Evolutionary conservation across 441 rosid genomes (phyloP), one percentile per base, ranked within the genome.

Genomic region (Gossypium trilobum): DNA sequence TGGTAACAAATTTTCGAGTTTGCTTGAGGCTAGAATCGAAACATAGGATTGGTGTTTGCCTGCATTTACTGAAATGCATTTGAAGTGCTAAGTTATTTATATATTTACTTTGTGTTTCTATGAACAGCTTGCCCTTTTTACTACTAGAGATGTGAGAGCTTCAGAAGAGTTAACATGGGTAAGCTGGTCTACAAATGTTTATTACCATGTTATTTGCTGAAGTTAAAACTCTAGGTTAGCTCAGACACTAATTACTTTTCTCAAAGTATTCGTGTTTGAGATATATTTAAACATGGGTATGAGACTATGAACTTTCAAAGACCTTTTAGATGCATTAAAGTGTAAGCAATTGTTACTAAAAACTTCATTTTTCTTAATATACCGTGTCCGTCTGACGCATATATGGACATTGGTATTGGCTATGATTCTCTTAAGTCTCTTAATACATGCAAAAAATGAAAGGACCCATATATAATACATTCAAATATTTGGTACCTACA

Each of bases 111-210:
- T 67, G 67, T 67, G 61, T 39, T 78, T 55, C 59, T 8, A 9
- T 82, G 83, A 81, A 82, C 92, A 91, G 97, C 84, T 94, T 79
- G 98, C 97, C 44, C 85, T 91, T 81, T 94, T 94, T 69, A 91
- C 98, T 2, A 56, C 76, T 31, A 81, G 90, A 83, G 72, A 86
- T n/a, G 87, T 94, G 72, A 79, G 50, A 64, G 90, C 95, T 70
- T 74, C 74, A 66, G 97, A 93, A 78, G 98, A 93, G 76, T 82
- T 90, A 71, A 87, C 89, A 5, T 93, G 98, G 98, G 98, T 93
- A 87, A 81, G 97, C 76, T 54, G 51, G 33, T 61, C 42, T 16
- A 19, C 13, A 51, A 5, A 5, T 29, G 71, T 7, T 27, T 14
- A 27, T 14, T 50, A 25, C 36, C 7, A 1, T 36, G 29, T 5